Evolutionary conservation across 2,329 filamentous ascomycete genomes (phyloP).

Genomic region (Botrytis byssoidea): DNA sequence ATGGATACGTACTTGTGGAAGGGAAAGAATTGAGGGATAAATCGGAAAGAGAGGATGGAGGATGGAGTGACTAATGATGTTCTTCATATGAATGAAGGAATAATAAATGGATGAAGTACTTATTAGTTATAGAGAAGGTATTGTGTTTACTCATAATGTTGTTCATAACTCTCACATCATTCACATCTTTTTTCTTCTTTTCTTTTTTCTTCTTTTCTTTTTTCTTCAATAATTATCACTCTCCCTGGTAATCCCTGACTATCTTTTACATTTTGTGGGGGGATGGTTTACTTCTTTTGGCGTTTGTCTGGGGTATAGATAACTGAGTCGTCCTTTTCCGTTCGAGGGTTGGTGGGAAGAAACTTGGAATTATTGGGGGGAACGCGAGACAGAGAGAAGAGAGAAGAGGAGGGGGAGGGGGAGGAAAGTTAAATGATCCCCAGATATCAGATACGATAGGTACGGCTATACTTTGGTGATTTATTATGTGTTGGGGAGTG

Average conservation of each 20-base stretch:
- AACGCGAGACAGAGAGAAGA: neutral
- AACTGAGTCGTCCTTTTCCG: neutral
- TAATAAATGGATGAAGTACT: neutral
- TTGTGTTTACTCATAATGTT: neutral
- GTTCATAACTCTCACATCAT: no score
- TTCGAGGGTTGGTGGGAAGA: neutral
- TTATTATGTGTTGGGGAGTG: neutral
- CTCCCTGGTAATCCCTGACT: neutral
- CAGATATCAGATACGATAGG: neutral
- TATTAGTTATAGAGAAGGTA: no score
- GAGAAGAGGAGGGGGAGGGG: no score
- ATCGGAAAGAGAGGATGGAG: neutral
- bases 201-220: neutral
- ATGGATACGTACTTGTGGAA: neutral
- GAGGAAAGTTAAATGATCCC: neutral
- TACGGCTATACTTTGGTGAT: neutral
- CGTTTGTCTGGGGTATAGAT: conserved; percentile 13
- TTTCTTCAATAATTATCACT: neutral
- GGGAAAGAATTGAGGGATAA: neutral
- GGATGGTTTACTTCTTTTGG: neutral
- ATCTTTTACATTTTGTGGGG: conserved; percentile 8
- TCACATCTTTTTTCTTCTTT: no score
- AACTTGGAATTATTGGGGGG: neutral
- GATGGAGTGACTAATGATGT: neutral
- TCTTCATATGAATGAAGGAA: neutral